phyloP scores from a whole-genome alignment of 2,329 filamentous ascomycete genomes.

The Calonectria montana region DNA sequence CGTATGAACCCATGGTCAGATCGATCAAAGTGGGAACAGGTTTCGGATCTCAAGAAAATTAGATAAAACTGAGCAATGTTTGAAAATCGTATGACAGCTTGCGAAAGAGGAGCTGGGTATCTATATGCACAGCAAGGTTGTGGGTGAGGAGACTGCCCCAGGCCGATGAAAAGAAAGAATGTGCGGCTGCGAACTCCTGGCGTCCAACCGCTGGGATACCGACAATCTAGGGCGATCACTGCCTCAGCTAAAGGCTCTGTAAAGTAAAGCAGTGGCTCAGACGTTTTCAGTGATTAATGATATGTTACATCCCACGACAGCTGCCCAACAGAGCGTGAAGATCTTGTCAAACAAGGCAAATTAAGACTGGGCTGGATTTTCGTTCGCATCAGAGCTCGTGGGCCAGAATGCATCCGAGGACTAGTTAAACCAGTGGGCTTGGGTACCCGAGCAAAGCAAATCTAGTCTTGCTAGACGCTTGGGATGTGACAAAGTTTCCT shows the following conservation, averaged over 20 bases:
- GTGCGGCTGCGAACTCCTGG: neutral
- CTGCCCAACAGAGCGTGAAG: neutral
- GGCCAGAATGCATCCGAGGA: neutral
- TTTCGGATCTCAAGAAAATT: neutral
- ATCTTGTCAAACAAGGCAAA: neutral
- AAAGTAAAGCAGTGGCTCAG: neutral
- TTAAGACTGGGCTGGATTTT: neutral
- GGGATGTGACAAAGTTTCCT: neutral
- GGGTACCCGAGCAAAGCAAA: constrained; percentile 1
- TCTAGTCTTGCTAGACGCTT: neutral
- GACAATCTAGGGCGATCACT: neutral
- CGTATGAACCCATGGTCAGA: constrained; percentile 7
- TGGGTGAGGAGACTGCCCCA: neutral
- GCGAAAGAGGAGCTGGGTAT: neutral
- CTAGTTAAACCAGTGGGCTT: neutral
- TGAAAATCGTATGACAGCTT: neutral
- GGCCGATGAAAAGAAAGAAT: neutral
- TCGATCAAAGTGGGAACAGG: neutral
- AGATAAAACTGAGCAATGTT: neutral
- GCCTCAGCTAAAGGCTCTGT: neutral
- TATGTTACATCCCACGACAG: neutral
- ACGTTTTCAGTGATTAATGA: neutral
- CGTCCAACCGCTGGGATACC: neutral
- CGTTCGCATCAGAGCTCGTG: neutral
- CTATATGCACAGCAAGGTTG: neutral